phyloP scores from a whole-genome alignment of 345 rosid species.

The Eucalyptus erythrocorys region DNA sequence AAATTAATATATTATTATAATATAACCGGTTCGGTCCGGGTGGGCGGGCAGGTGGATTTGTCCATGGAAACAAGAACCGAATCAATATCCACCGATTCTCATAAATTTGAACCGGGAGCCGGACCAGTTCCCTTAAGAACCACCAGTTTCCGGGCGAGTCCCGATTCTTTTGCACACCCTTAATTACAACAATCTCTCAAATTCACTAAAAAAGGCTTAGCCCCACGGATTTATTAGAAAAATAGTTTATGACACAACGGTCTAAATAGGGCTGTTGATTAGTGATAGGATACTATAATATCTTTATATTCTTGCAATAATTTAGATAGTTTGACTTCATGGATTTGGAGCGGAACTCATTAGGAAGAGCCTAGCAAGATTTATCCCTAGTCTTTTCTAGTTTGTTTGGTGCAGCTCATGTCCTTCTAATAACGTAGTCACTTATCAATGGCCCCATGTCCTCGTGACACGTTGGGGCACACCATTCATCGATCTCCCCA shows the following conservation, averaged over 20 bases:
- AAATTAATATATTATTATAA: no score
- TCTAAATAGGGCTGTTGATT: accelerated
- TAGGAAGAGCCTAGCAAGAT: background rate
- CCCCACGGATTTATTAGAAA: background rate
- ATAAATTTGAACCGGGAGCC: no score
- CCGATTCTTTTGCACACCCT: no score
- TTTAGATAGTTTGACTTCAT: background rate
- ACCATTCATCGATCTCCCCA: background rate
- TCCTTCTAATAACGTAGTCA: background rate
- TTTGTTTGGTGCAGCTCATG: background rate
- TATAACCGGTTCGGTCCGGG: no score
- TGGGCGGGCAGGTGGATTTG: no score
- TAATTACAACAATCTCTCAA: no score
- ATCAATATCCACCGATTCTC: no score
- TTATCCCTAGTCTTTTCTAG: background rate
- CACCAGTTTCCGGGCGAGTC: no score
- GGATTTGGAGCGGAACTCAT: background rate
- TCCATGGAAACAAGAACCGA: no score
- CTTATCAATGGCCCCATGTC: background rate
- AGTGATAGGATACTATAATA: background rate
- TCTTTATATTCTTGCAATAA: background rate
- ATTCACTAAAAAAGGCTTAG: background rate
- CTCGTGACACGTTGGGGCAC: background rate
- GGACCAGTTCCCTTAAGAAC: no score
- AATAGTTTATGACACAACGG: background rate